These are phyloP conservation scores for Rostrohypoxylon terebratum DNA, from an alignment of 495 filamentous ascomycete species.

Conservation along the genomic window DNA sequence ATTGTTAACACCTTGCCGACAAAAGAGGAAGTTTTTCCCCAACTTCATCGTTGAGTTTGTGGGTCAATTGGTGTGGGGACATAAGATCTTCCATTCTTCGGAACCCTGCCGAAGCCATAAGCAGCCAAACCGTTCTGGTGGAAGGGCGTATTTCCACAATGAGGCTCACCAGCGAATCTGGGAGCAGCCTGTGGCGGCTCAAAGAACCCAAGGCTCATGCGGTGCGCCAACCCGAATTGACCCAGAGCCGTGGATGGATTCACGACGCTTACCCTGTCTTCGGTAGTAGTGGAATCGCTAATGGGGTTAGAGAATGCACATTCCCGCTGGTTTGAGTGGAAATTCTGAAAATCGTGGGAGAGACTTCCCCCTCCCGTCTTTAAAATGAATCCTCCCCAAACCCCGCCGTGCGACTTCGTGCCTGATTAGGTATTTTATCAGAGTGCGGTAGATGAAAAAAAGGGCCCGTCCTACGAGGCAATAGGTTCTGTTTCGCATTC, in stretches of 20 bases:
- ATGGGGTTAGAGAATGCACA: slow-evolving; percentile 33
- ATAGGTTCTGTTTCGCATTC: slow-evolving; percentile 10
- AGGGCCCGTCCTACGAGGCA: slow-evolving; percentile 10
- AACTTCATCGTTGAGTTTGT: slow-evolving; percentile 16
- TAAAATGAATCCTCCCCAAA: not conserved
- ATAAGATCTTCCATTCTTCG: slow-evolving; percentile 36
- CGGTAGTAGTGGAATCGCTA: slow-evolving; percentile 32
- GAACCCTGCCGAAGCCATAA: slow-evolving; percentile 46
- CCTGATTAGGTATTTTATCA: slow-evolving; percentile 13
- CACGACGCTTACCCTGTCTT: slow-evolving; percentile 38
- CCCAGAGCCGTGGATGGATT: slow-evolving; percentile 48
- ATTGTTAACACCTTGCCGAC: slow-evolving; percentile 14
- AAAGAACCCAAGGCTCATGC: slow-evolving; percentile 44
- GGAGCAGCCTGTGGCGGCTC: slow-evolving; percentile 40
- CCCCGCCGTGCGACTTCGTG: slow-evolving; percentile 18
- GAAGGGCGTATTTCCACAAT: slow-evolving; percentile 29
- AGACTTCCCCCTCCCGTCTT: not conserved
- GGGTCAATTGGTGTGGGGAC: slow-evolving; percentile 37
- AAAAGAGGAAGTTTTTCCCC: slow-evolving; percentile 23
- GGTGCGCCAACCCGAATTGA: slow-evolving; percentile 47
- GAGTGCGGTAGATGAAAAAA: slow-evolving; percentile 8
- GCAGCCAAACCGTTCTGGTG: slow-evolving; percentile 47
- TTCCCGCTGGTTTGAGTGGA: slow-evolving; percentile 29
- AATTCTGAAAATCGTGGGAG: not conserved
- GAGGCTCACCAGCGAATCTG: slow-evolving; percentile 38